Percentiles rank a stretch among this genome's conserved stretches.
These are phyloP conservation scores for Tremellales sp. DNA, from an alignment of 1,284 basidiomycete genomes.

Conservation along the genomic window DNA sequence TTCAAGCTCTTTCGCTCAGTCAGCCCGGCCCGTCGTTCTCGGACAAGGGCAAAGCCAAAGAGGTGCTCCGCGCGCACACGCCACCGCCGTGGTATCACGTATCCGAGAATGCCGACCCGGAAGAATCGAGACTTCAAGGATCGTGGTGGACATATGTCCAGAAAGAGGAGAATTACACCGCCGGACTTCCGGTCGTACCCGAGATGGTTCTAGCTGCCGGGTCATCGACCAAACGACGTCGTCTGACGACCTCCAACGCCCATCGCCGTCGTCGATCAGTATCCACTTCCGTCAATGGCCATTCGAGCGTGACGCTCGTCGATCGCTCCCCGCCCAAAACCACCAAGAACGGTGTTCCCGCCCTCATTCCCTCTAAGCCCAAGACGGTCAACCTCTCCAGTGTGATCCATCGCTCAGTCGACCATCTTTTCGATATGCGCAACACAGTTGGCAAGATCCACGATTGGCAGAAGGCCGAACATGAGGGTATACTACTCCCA, in stretches of 20 bases:
- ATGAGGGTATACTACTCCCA: slow-evolving; percentile 32
- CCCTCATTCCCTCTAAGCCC: too few species aligned
- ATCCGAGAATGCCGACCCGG: slow-evolving; percentile 22
- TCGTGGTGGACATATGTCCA: slow-evolving; percentile 41
- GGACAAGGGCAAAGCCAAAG: slow-evolving; percentile 42
- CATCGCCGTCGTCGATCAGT: too few species aligned
- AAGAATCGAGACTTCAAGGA: slow-evolving; percentile 37
- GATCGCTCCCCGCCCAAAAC: too few species aligned
- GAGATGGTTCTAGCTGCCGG: slow-evolving; percentile 27
- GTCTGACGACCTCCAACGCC: too few species aligned
- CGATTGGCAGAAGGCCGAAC: slow-evolving; percentile 37
- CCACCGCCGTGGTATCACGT: slow-evolving; percentile 40
- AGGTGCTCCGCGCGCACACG: slow-evolving; percentile 27
- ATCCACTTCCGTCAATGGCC: too few species aligned
- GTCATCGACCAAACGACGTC: too few species aligned
- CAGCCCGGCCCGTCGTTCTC: slow-evolving; percentile 37
- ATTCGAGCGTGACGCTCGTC: not conserved
- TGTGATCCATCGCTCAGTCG: slow-evolving; percentile 29
- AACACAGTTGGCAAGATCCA: slow-evolving; percentile 29
- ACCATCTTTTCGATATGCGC: slow-evolving; percentile 31
- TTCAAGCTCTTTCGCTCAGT: slow-evolving; percentile 26
- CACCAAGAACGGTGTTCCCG: too few species aligned
- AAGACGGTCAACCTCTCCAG: slow-evolving; percentile 31
- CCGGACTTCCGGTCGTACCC: slow-evolving; percentile 37
- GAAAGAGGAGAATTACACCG: slow-evolving; percentile 36